phyloP scores from a whole-genome alignment of 257 asterid genomes.

The Perilla frutescens region DNA sequence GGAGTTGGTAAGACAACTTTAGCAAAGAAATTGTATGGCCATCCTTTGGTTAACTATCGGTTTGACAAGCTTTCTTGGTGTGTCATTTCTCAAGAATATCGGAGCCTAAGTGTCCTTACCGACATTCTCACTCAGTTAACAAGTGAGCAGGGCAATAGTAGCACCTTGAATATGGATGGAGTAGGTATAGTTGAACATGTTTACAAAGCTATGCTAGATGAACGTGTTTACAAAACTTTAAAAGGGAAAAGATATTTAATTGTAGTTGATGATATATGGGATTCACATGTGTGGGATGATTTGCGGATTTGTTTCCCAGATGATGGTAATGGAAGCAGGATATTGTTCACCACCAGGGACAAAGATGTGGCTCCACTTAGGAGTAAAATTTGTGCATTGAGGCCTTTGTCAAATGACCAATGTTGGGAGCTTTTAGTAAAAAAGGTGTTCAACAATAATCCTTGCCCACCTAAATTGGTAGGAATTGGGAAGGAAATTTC shows the following conservation, averaged over 20 bases:
- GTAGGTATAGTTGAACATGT: too few species aligned
- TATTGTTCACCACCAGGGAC: slow-evolving; percentile 14
- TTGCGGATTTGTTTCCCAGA: background rate
- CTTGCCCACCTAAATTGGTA: slow-evolving; percentile 14
- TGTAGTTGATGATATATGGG: slow-evolving; percentile 25
- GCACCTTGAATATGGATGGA: too few species aligned
- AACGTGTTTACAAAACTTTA: background rate
- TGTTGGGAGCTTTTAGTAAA: slow-evolving; percentile 20
- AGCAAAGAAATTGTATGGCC: slow-evolving; percentile 1
- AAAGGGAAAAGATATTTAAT: background rate
- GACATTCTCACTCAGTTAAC: background rate
- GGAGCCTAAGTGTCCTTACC: background rate
- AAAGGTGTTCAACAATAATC: background rate
- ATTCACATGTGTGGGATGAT: background rate
- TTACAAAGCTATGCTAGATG: background rate
- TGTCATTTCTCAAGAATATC: slow-evolving; percentile 7
- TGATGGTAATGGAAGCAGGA: slow-evolving; percentile 20
- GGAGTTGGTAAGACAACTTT: slow-evolving; percentile 22
- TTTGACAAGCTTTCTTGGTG: slow-evolving; percentile 9
- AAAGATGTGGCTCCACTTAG: slow-evolving; percentile 15
- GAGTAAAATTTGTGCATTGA: background rate
- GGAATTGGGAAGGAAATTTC: background rate
- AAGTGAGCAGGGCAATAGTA: background rate
- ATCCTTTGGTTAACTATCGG: background rate
- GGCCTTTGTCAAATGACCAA: background rate